Evolutionary conservation across 2,329 filamentous ascomycete genomes (phyloP).

Genomic region (Chaetomiaceae sp.): DNA sequence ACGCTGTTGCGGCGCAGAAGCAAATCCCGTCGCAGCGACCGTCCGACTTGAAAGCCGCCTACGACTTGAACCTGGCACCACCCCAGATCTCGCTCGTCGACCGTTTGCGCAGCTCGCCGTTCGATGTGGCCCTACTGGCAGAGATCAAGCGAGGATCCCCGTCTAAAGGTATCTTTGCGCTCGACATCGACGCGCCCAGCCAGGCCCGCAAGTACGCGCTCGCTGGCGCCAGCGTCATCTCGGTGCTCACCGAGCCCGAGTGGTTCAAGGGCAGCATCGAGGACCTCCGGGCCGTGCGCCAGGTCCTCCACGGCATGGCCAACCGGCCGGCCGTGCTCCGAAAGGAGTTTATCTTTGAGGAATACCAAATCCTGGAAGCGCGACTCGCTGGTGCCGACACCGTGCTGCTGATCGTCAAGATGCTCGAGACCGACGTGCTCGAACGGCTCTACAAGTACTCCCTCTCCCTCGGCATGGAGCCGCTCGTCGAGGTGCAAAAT

Average conservation of each 20-base stretch:
- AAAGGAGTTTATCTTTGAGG: constrained; percentile 96
- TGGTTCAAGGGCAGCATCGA: constrained; percentile 99
- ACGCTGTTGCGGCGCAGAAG: constrained; percentile 73
- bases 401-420: constrained; percentile 93
- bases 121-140: constrained; percentile 88
- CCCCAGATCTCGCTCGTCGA: constrained; percentile 75
- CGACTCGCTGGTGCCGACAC: constrained; percentile 90
- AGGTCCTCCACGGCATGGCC: constrained; percentile 83
- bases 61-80: constrained; percentile 77
- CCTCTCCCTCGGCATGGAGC: constrained; percentile 88
- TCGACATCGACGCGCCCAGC: constrained; percentile 78
- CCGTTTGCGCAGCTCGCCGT: constrained; percentile 73
- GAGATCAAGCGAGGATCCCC: constrained; percentile 97
- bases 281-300: constrained; percentile 78
- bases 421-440: constrained; percentile 73
- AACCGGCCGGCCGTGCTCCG: constrained; percentile 87
- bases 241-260: constrained; percentile 94
- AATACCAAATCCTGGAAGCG: constrained; percentile 96
- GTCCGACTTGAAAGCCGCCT: constrained; percentile 77
- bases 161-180: constrained; percentile 89
- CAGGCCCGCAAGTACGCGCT: constrained; percentile 90
- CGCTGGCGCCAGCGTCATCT: constrained; percentile 93
- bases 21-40: constrained; percentile 76
- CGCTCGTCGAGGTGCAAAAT: constrained; percentile 92
- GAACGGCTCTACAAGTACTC: constrained; percentile 83